Base-by-base conservation (phyloP, 2,329 filamentous ascomycete species). In the Penicillium sp. region DNA sequence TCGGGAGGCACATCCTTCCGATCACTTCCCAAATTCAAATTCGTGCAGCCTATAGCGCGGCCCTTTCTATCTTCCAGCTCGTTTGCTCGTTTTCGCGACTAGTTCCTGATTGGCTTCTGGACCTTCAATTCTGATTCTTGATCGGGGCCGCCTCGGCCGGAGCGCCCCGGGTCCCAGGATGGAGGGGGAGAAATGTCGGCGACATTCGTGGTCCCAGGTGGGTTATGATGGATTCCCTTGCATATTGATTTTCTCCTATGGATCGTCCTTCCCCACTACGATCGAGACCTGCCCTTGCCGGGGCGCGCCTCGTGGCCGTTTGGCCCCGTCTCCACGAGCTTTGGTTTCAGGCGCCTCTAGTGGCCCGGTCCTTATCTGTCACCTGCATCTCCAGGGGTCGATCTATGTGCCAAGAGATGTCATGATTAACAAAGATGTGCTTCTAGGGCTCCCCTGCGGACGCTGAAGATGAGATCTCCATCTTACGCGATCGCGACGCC, bases 401-500 rank as follows among this genome's bases (percentile, higher is more conserved):
- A 49, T 39, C 33, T 7, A 21, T 11, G 14, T 49, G n/a, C 46
- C 29, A 35, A n/a, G 29, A 35, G 19, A 42, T 42, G 22, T n/a
- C 13, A 37, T 35, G 19, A 49, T 26, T 42, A 42, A 42, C 39
- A 0, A 0, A 6, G 10, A 42, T 21, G 11, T 42, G 39, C 19
- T 42, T 22, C 10, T 42, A 70, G 67, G 57, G 56, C 21, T 48
- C 52, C 2, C 27, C 49, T 7, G 60, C 65, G 19, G 46, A 48
- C 10, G 39, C 29, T 19, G 55, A 50, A 43, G 63, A 65, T 39
- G 58, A 65, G 6, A 54, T 62, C 22, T 60, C 50, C 43, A 56
- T 73, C 31, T 66, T 75, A 21, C 64, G 62, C 35, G 73, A 75
- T 54, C 55, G 61, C 21, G 71, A 73, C 61, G 72, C 71, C 26